Base-by-base conservation (phyloP, 2,329 filamentous ascomycete species). In the Clathrospora elynae region DNA sequence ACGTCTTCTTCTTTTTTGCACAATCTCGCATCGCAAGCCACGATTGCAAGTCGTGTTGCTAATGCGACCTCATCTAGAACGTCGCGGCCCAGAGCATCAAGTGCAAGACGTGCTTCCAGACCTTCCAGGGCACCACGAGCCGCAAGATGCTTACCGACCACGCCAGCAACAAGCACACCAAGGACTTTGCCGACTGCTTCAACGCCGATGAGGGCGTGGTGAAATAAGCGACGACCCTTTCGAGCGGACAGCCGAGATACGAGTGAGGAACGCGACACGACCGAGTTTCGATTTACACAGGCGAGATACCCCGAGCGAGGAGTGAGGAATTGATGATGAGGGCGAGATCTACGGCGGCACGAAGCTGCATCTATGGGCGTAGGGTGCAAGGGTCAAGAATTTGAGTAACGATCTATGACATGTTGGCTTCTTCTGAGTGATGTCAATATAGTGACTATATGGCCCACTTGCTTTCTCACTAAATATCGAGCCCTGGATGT, bases 121-220 rank as follows among this genome's bases (percentile, higher is more conserved):
- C 86, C 19, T 90, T 91, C 75, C 79, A 90, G 58, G 85, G 86
- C 76, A 91, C 87, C 23, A 86, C 85, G 49, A 85, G 86, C 66
- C 82, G 79, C 49, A 85, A 85, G 61, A 83, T 86, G 51, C 80
- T 90, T 51, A 80, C 78, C 47, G 82, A 87, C 63, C 87, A 91
- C 70, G 85, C 87, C 50, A 67, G 73, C 53, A 89, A 89, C 73
- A 90, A 89, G 78, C 87, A 91, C 75, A 84, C 73, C 75, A 88
- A 89, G 76, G 77, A 78, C 28, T 75, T 88, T 18, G 68, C 77
- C 35, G 85, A 88, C 28, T 90, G 87, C 74, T 91, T 91, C 57
- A 59, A 68, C 31, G 55, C 60, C 13, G 59, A 62, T 2, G 66
- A 68, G 28, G 66, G 66, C 17, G 57, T 66, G 40, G 58, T 42